A percentile compares a stretch with the other conserved stretches of the same genome.
Conservation (phyloP, 768 basidiomycete genomes). For the Amyloporia xantha region DNA sequence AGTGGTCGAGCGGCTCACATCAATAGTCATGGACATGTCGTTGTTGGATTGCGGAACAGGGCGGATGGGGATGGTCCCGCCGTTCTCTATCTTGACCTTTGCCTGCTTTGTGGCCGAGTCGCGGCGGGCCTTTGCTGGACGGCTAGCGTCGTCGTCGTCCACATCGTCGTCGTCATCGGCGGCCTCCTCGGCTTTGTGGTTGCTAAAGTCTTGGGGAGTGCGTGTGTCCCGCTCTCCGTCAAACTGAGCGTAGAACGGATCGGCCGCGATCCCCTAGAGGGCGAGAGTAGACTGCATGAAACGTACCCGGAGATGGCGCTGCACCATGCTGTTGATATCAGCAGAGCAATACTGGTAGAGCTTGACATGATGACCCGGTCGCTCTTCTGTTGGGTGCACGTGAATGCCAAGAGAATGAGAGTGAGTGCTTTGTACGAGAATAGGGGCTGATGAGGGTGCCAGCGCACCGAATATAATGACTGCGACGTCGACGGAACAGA, state of each 20-base stretch:
- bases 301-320: slow-evolving; percentile 53
- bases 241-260: slow-evolving; percentile 28
- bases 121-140: slow-evolving; percentile 8
- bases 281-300: slow-evolving; percentile 1
- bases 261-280: slow-evolving; percentile 1
- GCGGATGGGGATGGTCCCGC: slow-evolving; percentile 14
- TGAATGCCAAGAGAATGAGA: slow-evolving; percentile 1
- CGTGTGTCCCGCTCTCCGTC: slow-evolving; percentile 46
- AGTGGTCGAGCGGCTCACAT: slow-evolving; percentile 2
- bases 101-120: slow-evolving; percentile 10
- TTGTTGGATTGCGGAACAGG: slow-evolving; percentile 9
- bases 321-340: slow-evolving; percentile 64
- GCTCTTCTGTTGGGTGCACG: slow-evolving; percentile 49
- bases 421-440: neutral
- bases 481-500: slow-evolving; percentile 83
- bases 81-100: slow-evolving; percentile 15
- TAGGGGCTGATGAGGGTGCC: slow-evolving; percentile 17
- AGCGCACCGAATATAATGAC: slow-evolving; percentile 75
- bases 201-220: slow-evolving; percentile 42
- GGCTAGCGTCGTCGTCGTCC: slow-evolving; percentile 19
- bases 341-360: slow-evolving; percentile 76
- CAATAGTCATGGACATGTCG: slow-evolving; percentile 6
- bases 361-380: slow-evolving; percentile 72
- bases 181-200: slow-evolving; percentile 24
- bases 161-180: slow-evolving; percentile 35